Conservation (phyloP, 192 early-diverging fungal genomes). For the Coemansia asiatica region DNA sequence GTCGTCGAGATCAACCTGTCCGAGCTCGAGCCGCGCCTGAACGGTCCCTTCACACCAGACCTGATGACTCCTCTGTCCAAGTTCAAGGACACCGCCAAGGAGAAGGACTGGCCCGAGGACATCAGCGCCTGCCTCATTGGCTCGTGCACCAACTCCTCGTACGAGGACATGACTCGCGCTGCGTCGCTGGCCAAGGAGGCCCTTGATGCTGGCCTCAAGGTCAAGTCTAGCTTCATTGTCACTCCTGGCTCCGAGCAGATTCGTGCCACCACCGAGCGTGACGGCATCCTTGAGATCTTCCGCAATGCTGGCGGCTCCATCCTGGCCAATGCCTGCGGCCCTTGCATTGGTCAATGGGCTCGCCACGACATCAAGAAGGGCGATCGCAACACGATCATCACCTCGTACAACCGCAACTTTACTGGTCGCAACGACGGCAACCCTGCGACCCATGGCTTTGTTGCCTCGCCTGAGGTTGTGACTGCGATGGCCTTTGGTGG, state of each 20-base stretch:
- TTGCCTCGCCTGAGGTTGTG: conserved; percentile 91
- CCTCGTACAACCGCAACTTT: conserved; percentile 99
- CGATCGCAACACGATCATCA: conserved; percentile 96
- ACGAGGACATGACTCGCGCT: conserved; percentile 96
- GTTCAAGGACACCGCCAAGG: conserved; percentile 84
- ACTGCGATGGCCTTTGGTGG: conserved; percentile 96
- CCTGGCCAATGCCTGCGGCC: conserved; percentile 96
- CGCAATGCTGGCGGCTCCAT: conserved; percentile 81
- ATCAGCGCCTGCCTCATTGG: conserved; percentile 92
- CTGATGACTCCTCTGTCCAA: conserved; percentile 89
- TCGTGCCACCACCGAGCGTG: conserved; percentile 91
- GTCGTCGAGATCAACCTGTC: conserved; percentile 93
- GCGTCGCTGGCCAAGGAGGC: conserved; percentile 87
- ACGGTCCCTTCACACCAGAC: conserved; percentile 96
- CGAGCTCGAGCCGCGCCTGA: conserved; percentile 93
- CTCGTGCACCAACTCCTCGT: conserved; percentile 98
- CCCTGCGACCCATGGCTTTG: conserved; percentile 95
- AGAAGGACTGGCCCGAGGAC: conserved; percentile 87
- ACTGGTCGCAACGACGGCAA: conserved; percentile 98
- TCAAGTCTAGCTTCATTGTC: conserved; percentile 82
- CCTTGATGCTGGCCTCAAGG: conserved; percentile 72
- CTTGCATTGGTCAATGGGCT: conserved; percentile 99
- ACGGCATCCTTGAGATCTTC: conserved; percentile 79
- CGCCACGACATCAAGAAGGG: conserved; percentile 96
- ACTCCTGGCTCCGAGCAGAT: conserved; percentile 98